phyloP scores from a whole-genome alignment of 768 basidiomycete genomes.

The Mycena albidolilacea region DNA sequence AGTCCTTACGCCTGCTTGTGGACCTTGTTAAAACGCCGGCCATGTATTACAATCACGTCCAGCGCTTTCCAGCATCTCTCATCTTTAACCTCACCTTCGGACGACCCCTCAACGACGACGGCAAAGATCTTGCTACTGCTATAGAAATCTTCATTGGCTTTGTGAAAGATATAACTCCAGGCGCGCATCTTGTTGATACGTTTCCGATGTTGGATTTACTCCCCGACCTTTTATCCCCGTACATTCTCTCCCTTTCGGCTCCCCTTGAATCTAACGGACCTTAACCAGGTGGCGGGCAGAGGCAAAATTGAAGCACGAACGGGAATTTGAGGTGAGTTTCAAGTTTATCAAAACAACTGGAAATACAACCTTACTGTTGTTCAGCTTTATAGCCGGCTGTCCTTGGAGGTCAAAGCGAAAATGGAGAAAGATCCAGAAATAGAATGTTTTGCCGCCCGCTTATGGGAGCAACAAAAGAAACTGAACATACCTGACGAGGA shows the following conservation, averaged over 20 bases:
- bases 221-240: constrained; percentile 3
- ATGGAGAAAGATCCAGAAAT: neutral
- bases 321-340: constrained; percentile 2
- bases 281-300: constrained; percentile 1
- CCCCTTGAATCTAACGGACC: too few relatives aligned
- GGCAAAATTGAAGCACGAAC: neutral
- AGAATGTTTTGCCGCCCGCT: constrained; percentile 14
- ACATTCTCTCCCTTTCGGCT: too few relatives aligned
- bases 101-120: constrained; percentile 1
- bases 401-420: neutral
- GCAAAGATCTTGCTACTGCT: constrained; percentile 2
- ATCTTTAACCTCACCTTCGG: constrained; percentile 5
- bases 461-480: constrained; percentile 13
- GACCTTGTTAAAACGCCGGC: neutral
- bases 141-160: neutral
- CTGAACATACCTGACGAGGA: neutral
- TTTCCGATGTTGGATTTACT: constrained; percentile 10
- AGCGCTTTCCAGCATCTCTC: constrained; percentile 12
- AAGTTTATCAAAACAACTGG: neutral
- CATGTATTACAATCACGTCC: neutral
- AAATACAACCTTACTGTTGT: neutral
- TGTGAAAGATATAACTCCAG: neutral
- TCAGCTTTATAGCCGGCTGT: constrained; percentile 6
- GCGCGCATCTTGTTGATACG: constrained; percentile 13
- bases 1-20: neutral